Evolutionary conservation across 1,139 yeast genomes (phyloP).

Genomic region (Saccharomyces pastorianus): DNA sequence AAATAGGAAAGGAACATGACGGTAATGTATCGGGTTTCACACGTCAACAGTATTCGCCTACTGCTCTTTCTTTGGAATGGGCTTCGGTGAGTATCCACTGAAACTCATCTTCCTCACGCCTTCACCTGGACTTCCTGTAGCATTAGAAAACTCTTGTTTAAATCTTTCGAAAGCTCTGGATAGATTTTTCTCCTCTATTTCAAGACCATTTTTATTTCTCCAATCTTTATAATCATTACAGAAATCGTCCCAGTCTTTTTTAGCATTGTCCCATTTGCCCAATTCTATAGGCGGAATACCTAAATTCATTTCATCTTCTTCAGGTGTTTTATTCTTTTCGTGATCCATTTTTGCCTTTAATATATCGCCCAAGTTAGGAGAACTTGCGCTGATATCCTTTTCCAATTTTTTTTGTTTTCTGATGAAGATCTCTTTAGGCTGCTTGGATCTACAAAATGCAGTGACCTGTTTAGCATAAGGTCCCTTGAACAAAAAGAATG

Average conservation of each 20-base stretch:
- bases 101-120: conserved; percentile 26
- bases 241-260: conserved; percentile 38
- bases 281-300: conserved; percentile 45
- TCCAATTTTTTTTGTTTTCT: conserved; percentile 33
- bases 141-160: conserved; percentile 36
- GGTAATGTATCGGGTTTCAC: neutral
- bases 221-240: conserved; percentile 37
- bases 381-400: conserved; percentile 14
- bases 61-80: conserved; percentile 11
- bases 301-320: conserved; percentile 28
- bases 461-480: conserved; percentile 50
- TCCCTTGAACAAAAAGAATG: conserved; percentile 57
- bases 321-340: conserved; percentile 34
- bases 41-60: neutral
- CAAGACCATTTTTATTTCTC: conserved; percentile 34
- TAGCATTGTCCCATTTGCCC: conserved; percentile 33
- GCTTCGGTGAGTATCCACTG: conserved; percentile 24
- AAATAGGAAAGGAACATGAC: neutral
- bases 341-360: conserved; percentile 38
- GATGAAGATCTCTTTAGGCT: conserved; percentile 25
- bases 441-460: conserved; percentile 32
- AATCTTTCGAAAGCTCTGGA: conserved; percentile 48
- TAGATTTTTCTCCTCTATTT: conserved; percentile 43
- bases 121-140: conserved; percentile 7
- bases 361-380: conserved; percentile 30